Percentiles rank a stretch among this genome's conserved stretches.
These are phyloP conservation scores for Hygrophoropsis aurantiaca DNA, from an alignment of 768 basidiomycete species.

Conservation along the genomic window DNA sequence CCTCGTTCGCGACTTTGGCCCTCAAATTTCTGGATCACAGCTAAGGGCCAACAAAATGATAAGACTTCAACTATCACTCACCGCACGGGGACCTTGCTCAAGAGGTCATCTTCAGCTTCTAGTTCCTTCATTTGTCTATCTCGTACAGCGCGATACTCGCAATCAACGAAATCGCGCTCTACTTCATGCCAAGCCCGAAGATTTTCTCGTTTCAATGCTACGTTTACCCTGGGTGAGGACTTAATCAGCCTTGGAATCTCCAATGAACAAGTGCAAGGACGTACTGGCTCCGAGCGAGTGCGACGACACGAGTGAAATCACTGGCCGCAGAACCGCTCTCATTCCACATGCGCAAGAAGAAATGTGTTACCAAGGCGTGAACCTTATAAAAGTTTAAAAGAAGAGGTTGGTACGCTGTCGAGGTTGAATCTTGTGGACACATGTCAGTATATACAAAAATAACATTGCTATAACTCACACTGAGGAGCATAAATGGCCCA, in stretches of 20 bases:
- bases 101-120: constrained; percentile 83
- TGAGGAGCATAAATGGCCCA: constrained; percentile 86
- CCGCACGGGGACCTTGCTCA: constrained; percentile 86
- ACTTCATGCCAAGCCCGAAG: constrained; percentile 81
- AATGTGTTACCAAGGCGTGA: constrained; percentile 76
- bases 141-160: constrained; percentile 82
- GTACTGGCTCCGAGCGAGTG: constrained; percentile 82
- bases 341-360: constrained; percentile 92
- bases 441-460: constrained; percentile 4
- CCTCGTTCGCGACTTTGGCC: constrained; percentile 85
- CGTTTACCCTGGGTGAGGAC: constrained; percentile 56
- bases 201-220: constrained; percentile 73
- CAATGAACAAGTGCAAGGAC: constrained; percentile 29
- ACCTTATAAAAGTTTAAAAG: constrained; percentile 83
- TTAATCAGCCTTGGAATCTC: constrained; percentile 8
- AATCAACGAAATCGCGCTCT: constrained; percentile 76
- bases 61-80: constrained; percentile 32
- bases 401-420: constrained; percentile 82
- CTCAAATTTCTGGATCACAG: constrained; percentile 66
- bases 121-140: constrained; percentile 90
- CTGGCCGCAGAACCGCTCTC: constrained; percentile 76
- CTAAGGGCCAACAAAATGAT: constrained; percentile 8
- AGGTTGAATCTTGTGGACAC: constrained; percentile 56
- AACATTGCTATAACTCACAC: constrained; percentile 47
- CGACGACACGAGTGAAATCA: constrained; percentile 79